Percentiles rank a stretch among this genome's conserved stretches.
These are phyloP conservation scores for Sugiyamaella pinicola DNA, from an alignment of 1,139 yeast genomes.

Conservation along the genomic window DNA sequence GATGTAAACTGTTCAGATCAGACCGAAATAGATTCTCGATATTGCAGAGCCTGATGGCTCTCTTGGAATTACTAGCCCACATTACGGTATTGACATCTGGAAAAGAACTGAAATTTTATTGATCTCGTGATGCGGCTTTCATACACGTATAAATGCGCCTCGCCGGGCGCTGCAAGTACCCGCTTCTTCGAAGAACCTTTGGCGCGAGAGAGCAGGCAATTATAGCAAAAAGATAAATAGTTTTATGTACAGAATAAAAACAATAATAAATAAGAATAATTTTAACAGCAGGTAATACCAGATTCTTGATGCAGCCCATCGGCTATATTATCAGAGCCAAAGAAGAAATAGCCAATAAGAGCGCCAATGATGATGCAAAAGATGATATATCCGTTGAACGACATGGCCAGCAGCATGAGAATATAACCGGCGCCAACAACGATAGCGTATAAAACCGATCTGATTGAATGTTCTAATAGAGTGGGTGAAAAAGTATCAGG, in stretches of 20 bases:
- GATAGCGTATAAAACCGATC: slow-evolving; percentile 53
- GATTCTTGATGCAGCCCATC: slow-evolving; percentile 25
- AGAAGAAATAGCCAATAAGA: slow-evolving; percentile 54
- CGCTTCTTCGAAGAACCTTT: too few relatives aligned
- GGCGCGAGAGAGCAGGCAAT: too few relatives aligned
- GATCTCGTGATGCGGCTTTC: slow-evolving; percentile 13
- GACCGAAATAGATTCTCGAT: not conserved
- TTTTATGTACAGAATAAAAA: not conserved
- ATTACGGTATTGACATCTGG: not conserved
- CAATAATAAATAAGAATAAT: not conserved
- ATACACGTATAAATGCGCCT: slow-evolving; percentile 2
- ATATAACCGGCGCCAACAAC: slow-evolving; percentile 67
- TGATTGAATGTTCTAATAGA: slow-evolving; percentile 52
- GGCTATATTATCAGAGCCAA: slow-evolving; percentile 36
- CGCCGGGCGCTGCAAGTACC: not conserved
- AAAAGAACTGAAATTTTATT: too few relatives aligned
- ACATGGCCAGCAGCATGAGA: slow-evolving; percentile 72
- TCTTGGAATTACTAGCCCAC: slow-evolving; percentile 5
- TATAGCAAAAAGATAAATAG: not conserved
- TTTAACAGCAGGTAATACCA: slow-evolving; percentile 27
- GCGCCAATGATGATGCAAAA: slow-evolving; percentile 67
- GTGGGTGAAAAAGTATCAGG: slow-evolving; percentile 40
- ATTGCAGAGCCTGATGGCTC: not conserved
- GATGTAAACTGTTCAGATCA: not conserved
- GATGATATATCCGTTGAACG: slow-evolving; percentile 68